Evolutionary conservation across 192 early-diverging fungal genomes (phyloP), one percentile per base, ranked within the genome.

Genomic region (Haplosporangium gracile): DNA sequence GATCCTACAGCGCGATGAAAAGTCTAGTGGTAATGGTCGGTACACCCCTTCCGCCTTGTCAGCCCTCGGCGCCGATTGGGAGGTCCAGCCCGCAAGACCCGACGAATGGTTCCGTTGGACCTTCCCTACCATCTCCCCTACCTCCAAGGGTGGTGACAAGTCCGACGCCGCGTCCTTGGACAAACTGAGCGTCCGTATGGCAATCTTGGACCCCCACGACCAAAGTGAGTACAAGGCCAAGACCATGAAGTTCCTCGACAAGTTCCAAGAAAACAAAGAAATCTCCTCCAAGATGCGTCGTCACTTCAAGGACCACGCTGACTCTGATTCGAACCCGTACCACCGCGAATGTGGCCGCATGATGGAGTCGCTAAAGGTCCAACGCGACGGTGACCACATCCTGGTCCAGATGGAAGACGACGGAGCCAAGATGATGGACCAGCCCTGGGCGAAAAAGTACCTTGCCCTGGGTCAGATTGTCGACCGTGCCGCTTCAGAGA

Each of bases 41-140:
- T 74, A 68, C 63, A 6, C 40, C 11, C 26, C 68, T 40, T 75
- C 77, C 0, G 82, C 82, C 2, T 16, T 79, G 51, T 76, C 45
- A 11, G 39, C 43, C 49, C 32, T 85, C 11, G 82, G 82, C 22
- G 16, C 43, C 15, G 69, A 85, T 11, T 85, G 82, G 82, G 65
- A 60, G 34, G 22, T 85, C 36, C 76, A 85, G 45, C 45, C 39
- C 4, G 82, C 82, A 15, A 47, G 70, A 26, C 51, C 72, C 5
- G 78, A 85, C 26, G 82, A 85, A 43, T 85, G 70, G 72, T 85
- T 85, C 69, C 77, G 68, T 39, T 85, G 82, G 77, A 76, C 77
- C 13, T 79, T 85, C 77, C 77, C 77, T 15, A 51, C 70, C 24
- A 20, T 40, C 38, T 18, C 55, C 55, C 10, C 55, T 18, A 26